These are phyloP conservation scores for Neurospora crassa DNA, from an alignment of 2,329 filamentous ascomycete species.

Conservation along the genomic window DNA sequence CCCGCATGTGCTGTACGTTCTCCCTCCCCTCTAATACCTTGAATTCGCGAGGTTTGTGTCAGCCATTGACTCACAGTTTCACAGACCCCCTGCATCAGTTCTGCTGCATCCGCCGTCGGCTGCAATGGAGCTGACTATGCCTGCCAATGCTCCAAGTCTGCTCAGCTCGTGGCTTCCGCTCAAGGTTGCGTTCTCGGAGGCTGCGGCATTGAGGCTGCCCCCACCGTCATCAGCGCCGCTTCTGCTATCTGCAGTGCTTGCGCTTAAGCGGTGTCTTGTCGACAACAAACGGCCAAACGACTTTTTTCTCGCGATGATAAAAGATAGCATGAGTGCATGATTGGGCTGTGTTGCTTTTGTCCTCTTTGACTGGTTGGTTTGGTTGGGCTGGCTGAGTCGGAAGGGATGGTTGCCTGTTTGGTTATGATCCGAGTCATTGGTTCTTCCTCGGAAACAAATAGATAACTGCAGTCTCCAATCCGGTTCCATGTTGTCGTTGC, in stretches of 20 bases:
- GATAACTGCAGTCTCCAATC: background rate
- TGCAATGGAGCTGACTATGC: conserved; percentile 1
- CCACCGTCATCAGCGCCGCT: background rate
- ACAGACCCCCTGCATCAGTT: conserved; percentile 5
- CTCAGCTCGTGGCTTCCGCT: background rate
- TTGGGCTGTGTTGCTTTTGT: background rate
- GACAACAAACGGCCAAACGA: background rate
- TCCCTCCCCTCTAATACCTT: background rate
- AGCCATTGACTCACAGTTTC: background rate
- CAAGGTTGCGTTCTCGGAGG: background rate
- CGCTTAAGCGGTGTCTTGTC: background rate
- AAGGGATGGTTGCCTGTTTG: background rate
- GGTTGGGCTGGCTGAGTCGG: background rate
- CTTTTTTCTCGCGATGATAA: background rate
- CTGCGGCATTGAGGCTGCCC: background rate
- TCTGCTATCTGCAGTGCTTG: conserved; percentile 2
- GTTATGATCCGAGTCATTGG: background rate
- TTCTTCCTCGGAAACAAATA: background rate
- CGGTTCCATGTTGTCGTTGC: background rate
- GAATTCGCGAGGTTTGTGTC: background rate
- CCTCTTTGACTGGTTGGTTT: background rate
- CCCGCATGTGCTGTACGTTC: conserved; percentile 4
- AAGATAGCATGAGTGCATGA: background rate
- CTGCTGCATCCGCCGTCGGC: conserved; percentile 1
- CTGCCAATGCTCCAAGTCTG: conserved; percentile 6